Conservation (phyloP, 305 asterid species). For the Solanum chacoense region DNA sequence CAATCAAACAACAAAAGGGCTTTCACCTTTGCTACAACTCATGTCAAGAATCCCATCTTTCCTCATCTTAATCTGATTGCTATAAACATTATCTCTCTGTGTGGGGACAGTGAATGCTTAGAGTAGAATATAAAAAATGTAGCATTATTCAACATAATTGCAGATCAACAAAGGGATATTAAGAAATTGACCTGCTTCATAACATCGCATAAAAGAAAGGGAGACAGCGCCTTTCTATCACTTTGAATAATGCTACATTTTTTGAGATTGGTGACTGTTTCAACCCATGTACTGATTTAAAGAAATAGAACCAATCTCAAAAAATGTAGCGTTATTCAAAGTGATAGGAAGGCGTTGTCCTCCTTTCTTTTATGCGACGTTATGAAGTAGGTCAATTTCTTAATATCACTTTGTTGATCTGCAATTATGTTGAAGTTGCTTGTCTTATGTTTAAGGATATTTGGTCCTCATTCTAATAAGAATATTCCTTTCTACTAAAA, state of each 20-base stretch:
- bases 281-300: not conserved
- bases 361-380: not conserved
- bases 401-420: not conserved
- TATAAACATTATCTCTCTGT: not conserved
- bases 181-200: not conserved
- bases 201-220: not conserved
- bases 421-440: not conserved
- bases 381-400: not conserved
- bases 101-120: not conserved
- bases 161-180: not conserved
- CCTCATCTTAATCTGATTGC: not conserved
- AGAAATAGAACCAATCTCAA: not conserved
- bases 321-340: not conserved
- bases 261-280: not conserved
- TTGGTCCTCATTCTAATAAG: not conserved
- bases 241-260: not conserved
- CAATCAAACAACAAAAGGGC: not conserved
- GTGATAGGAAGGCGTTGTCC: not conserved
- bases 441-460: not conserved
- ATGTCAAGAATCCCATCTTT: not conserved
- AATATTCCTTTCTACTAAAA: not conserved
- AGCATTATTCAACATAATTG: not conserved
- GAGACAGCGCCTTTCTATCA: not conserved
- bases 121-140: not conserved
- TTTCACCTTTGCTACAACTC: not conserved